Evolutionary conservation across 495 filamentous ascomycete species (phyloP), one percentile per base, ranked within the genome.

Genomic region (Aspergillus funiculosus): DNA sequence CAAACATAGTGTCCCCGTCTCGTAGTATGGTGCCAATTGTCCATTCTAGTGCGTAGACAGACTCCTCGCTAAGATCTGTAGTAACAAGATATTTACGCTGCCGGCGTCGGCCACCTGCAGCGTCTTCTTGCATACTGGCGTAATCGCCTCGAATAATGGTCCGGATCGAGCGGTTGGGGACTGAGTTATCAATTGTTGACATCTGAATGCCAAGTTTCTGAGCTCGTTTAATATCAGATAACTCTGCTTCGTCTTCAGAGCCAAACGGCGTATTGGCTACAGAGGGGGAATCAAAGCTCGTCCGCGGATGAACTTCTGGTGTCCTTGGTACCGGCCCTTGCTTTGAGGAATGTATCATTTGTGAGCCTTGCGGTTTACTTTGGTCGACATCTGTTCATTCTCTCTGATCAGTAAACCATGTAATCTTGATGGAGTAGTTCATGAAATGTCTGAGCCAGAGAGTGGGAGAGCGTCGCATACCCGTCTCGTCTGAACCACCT

Each of bases 1-100:
- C 87, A 42, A 94, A 77, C 27, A 98, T 74, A 1, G 91, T 97
- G 62, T 98, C 92, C 11, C 92, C 92, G 58, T 95, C 89, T 32
- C 92, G 78, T 6, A 98, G 75, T n/a, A 97, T 85, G 3, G 88
- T 94, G 29, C 92, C 92, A 39, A 98, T 90, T 0, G 89, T 94
- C 90, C 91, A 98, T 60, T 97, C 92, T 20, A 97, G 68, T 7
- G 92, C 92, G 62, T 95, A 89, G 7, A 87, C 85, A 3, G 90
- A 90, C 68, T 98, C 92, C 30, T 89, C 86, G 53, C 87, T 94
- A 24, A 96, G 66, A 63, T 97, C 92, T 1, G 88, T 95, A 6
- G 92, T 89, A 6, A 96, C 87, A 5, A 98, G 68, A 60, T 96
- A 98, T 40, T 88, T 90, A 7, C 92, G 77, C 34, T 87, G 79